These are phyloP conservation scores for Coniosporium apollinis DNA, from an alignment of 495 filamentous ascomycete species.

Conservation along the genomic window DNA sequence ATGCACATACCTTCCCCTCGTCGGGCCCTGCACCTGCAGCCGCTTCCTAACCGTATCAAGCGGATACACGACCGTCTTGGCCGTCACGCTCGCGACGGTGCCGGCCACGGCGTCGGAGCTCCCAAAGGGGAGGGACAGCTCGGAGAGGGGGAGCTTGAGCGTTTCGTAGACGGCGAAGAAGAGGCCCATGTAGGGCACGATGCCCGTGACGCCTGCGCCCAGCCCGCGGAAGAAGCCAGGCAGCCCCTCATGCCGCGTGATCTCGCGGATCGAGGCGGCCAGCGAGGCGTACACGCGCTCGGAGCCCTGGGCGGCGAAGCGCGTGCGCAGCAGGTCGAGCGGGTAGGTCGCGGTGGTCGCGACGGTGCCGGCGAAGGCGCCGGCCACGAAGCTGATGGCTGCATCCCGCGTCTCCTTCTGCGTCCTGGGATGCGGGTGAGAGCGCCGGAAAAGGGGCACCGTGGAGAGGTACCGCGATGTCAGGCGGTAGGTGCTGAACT, in stretches of 20 bases:
- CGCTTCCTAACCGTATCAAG: conserved; percentile 88
- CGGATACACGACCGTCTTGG: conserved; percentile 84
- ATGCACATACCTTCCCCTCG: conserved; percentile 57
- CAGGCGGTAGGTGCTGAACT: conserved; percentile 81
- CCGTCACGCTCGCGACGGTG: conserved; percentile 54
- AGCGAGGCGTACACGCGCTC: conserved; percentile 64
- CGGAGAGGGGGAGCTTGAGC: conserved; percentile 38
- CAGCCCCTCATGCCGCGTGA: conserved; percentile 54
- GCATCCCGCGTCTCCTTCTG: conserved; percentile 39
- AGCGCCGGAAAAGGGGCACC: conserved; percentile 25
- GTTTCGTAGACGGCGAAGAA: conserved; percentile 84
- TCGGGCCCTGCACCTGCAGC: conserved; percentile 90
- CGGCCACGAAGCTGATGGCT: conserved; percentile 57
- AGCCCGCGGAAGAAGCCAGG: conserved; percentile 77
- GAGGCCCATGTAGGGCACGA: conserved; percentile 89
- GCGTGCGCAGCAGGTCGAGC: conserved; percentile 79
- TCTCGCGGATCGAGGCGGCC: conserved; percentile 47
- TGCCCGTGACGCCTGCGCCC: conserved; percentile 61
- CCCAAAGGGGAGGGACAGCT: conserved; percentile 32
- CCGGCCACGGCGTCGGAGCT: conserved; percentile 70
- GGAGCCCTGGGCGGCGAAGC: conserved; percentile 88
- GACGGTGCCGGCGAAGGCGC: conserved; percentile 59
- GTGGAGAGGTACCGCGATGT: conserved; percentile 34
- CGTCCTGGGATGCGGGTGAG: no score
- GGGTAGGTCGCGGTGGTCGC: conserved; percentile 83